Conservation (phyloP, 1,284 basidiomycete genomes). For the Pisolithus thermaeus region DNA sequence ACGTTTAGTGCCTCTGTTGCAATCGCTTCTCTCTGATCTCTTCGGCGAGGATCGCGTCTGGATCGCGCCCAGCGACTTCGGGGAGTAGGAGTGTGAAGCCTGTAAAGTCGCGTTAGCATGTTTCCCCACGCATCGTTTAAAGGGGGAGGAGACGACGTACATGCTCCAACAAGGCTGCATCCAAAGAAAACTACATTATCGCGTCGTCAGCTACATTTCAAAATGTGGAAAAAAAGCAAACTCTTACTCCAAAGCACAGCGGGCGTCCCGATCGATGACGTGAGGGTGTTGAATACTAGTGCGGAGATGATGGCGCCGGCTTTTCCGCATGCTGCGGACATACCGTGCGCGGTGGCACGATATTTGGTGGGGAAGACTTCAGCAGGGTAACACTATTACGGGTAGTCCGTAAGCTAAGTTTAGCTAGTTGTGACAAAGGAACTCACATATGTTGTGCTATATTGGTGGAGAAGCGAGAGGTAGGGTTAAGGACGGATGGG, state of each 20-base stretch:
- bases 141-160: conserved; percentile 17
- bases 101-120: conserved; percentile 11
- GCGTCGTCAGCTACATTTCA: conserved; percentile 20
- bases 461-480: conserved; percentile 4
- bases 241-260: conserved; percentile 58
- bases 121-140: not conserved
- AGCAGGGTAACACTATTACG: conserved; percentile 59
- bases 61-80: conserved; percentile 71
- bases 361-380: conserved; percentile 88
- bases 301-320: conserved; percentile 79
- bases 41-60: conserved; percentile 57
- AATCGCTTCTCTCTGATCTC: conserved; percentile 36
- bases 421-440: not conserved
- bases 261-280: conserved; percentile 59
- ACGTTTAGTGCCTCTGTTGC: not conserved
- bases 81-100: conserved; percentile 69
- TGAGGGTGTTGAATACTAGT: conserved; percentile 71
- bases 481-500: not conserved
- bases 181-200: conserved; percentile 47
- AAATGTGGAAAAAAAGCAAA: not conserved
- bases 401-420: conserved; percentile 10
- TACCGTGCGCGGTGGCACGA: conserved; percentile 74
- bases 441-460: conserved; percentile 52
- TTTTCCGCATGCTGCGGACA: conserved; percentile 76
- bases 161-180: conserved; percentile 52